These are phyloP conservation scores for Brassica nigra DNA, from an alignment of 345 rosid species.

Conservation along the genomic window DNA sequence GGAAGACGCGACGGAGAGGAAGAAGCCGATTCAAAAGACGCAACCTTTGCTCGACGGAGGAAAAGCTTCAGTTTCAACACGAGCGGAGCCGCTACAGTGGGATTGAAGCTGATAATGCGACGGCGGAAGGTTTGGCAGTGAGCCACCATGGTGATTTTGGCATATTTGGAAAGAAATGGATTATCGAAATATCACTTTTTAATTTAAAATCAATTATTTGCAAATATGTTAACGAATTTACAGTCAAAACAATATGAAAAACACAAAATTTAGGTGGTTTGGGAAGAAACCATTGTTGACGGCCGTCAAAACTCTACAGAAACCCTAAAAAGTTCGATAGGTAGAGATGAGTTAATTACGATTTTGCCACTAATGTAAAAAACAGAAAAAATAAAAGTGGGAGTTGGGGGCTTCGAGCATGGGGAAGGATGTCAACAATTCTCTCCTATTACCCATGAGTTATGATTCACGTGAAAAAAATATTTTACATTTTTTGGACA, in stretches of 20 bases:
- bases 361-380: too few species aligned
- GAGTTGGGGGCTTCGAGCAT: too few species aligned
- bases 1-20: too few species aligned
- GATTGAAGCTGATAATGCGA: not conserved
- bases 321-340: too few species aligned
- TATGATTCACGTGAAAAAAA: too few species aligned
- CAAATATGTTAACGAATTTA: not conserved
- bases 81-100: not conserved
- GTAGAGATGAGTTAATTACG: too few species aligned
- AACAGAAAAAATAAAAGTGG: too few species aligned
- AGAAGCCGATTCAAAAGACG: too few species aligned
- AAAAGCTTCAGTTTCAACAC: not conserved
- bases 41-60: not conserved
- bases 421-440: too few species aligned
- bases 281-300: not conserved
- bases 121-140: not conserved
- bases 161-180: not conserved
- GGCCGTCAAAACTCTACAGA: too few species aligned
- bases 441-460: too few species aligned
- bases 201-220: not conserved
- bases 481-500: too few species aligned
- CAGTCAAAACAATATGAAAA: not conserved
- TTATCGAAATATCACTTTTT: not conserved
- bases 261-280: not conserved
- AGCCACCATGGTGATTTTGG: not conserved